Evolutionary conservation across 257 asterid genomes (phyloP).

Genomic region (Ilex asprella): DNA sequence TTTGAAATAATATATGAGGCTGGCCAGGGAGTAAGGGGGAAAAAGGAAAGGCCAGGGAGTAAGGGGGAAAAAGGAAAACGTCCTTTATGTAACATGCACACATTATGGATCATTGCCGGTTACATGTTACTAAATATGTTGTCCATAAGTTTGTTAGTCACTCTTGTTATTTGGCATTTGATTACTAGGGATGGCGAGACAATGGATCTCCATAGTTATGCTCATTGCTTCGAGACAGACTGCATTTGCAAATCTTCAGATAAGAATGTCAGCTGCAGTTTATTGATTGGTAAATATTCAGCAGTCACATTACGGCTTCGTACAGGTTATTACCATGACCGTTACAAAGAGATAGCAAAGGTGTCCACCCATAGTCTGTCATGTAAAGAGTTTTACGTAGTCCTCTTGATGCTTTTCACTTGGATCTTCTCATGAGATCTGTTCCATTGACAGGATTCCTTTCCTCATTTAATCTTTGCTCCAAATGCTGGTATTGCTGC

Average conservation of each 20-base stretch:
- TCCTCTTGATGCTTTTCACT: not conserved
- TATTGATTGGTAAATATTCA: conserved; percentile 17
- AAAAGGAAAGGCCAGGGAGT: too few relatives aligned
- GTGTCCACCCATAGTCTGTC: conserved; percentile 21
- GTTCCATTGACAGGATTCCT: conserved; percentile 37
- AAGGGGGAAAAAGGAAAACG: too few relatives aligned
- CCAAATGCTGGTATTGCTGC: conserved; percentile 96
- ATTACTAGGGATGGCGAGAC: conserved; percentile 64
- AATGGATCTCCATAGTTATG: conserved; percentile 42
- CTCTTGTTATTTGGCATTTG: conserved; percentile 9
- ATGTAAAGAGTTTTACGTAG: not conserved
- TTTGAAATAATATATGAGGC: too few relatives aligned
- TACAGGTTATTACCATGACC: conserved; percentile 75
- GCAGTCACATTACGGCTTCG: conserved; percentile 52
- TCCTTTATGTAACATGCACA: too few relatives aligned
- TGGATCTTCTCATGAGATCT: conserved; percentile 4
- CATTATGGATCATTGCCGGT: too few relatives aligned
- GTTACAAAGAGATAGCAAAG: conserved; percentile 50
- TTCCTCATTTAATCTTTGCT: conserved; percentile 65
- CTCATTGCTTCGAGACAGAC: conserved; percentile 43
- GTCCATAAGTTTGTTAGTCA: not conserved
- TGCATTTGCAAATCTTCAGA: conserved; percentile 54
- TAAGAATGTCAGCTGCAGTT: conserved; percentile 13
- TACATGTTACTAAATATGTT: conserved; percentile 4
- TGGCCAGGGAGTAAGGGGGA: too few relatives aligned